phyloP scores from a whole-genome alignment of 495 filamentous ascomycete species.

The Glonium stellatum region DNA sequence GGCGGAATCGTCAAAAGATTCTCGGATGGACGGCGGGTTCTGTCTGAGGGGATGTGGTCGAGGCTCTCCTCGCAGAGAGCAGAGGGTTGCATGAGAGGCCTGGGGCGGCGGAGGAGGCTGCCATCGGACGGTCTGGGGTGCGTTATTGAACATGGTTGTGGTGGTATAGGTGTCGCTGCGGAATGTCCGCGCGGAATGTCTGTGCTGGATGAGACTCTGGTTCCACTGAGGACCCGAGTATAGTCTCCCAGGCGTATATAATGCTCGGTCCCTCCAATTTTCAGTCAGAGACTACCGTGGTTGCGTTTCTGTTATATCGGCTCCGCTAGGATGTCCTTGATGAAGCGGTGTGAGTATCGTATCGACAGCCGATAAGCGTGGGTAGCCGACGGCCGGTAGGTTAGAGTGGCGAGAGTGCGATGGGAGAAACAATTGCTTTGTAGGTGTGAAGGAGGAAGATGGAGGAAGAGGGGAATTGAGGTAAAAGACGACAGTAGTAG shows the following conservation, averaged over 20 bases:
- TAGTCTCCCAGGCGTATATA: neutral
- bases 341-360: neutral
- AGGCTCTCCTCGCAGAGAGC: slow-evolving; percentile 15
- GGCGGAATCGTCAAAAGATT: slow-evolving; percentile 22
- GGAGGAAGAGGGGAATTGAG: too few species aligned
- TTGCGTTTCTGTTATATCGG: neutral
- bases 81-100: slow-evolving; percentile 22
- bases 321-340: neutral
- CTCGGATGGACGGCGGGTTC: slow-evolving; percentile 7
- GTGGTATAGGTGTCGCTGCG: neutral
- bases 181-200: neutral
- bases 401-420: too few species aligned
- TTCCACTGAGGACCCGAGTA: neutral
- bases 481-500: too few species aligned
- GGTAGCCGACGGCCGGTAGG: too few species aligned
- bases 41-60: slow-evolving; percentile 9
- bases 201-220: neutral
- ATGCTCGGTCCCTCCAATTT: neutral
- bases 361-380: neutral
- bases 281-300: neutral
- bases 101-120: slow-evolving; percentile 2
- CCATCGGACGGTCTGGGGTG: slow-evolving; percentile 3
- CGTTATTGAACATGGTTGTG: slow-evolving; percentile 5
- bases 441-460: too few species aligned
- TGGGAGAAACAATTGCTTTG: too few species aligned